These are phyloP conservation scores for Aspergillus olivimuriae DNA, from an alignment of 495 filamentous ascomycete genomes.

Conservation along the genomic window DNA sequence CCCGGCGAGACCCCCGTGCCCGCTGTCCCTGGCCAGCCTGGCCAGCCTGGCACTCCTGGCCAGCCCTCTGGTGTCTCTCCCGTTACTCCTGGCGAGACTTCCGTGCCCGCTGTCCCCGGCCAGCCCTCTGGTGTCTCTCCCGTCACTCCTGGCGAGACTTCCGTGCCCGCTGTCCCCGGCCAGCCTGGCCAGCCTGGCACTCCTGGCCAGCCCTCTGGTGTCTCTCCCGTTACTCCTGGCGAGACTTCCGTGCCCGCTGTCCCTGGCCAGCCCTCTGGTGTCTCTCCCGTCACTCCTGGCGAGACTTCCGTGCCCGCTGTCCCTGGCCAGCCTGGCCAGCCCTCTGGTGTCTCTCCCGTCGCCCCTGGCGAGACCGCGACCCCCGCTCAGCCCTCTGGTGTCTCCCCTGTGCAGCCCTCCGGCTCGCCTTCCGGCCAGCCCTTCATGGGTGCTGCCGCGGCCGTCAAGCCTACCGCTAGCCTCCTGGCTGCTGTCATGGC, in stretches of 20 bases:
- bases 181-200: slow-evolving; percentile 5
- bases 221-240: slow-evolving; percentile 1
- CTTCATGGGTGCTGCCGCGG: slow-evolving; percentile 31
- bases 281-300: background rate
- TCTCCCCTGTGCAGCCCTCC: slow-evolving; percentile 14
- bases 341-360: slow-evolving; percentile 3
- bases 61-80: slow-evolving; percentile 1
- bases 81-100: background rate
- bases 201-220: background rate
- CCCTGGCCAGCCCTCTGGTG: background rate
- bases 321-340: slow-evolving; percentile 1
- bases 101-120: background rate
- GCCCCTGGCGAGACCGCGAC: slow-evolving; percentile 1
- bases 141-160: background rate
- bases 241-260: background rate
- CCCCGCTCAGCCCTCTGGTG: slow-evolving; percentile 8
- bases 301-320: slow-evolving; percentile 3
- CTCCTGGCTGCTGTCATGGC: slow-evolving; percentile 34
- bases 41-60: slow-evolving; percentile 1
- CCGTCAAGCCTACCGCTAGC: slow-evolving; percentile 29
- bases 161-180: background rate
- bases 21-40: slow-evolving; percentile 3
- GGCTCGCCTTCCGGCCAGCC: slow-evolving; percentile 7
- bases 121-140: slow-evolving; percentile 2
- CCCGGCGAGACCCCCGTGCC: background rate